Evolutionary conservation across 805 yeast genomes (phyloP).

Genomic region (Scheffersomyces stipitis): DNA sequence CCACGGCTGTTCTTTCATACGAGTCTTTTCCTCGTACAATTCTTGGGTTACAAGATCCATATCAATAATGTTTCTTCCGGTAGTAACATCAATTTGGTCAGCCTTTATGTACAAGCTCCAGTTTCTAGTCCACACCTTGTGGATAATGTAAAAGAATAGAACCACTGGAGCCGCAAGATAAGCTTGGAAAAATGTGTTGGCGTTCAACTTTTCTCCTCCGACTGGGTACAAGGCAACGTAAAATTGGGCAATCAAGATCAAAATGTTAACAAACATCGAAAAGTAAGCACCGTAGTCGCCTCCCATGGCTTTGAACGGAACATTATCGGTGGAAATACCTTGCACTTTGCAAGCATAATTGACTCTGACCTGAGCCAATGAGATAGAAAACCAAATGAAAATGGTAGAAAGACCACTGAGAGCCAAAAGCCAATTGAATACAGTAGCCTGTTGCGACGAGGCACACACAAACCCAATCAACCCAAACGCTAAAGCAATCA

Average conservation of each 20-base stretch:
- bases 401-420: slow-evolving; percentile 74
- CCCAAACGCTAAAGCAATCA: slow-evolving; percentile 51
- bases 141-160: slow-evolving; percentile 19
- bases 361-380: slow-evolving; percentile 64
- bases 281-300: slow-evolving; percentile 37
- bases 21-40: slow-evolving; percentile 32
- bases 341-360: slow-evolving; percentile 59
- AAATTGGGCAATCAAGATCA: slow-evolving; percentile 42
- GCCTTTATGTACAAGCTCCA: slow-evolving; percentile 14
- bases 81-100: slow-evolving; percentile 10
- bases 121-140: slow-evolving; percentile 23
- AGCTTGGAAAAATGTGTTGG: slow-evolving; percentile 18
- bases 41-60: slow-evolving; percentile 51
- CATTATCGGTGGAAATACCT: slow-evolving; percentile 31
- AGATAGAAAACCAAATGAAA: slow-evolving; percentile 77
- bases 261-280: slow-evolving; percentile 26
- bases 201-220: slow-evolving; percentile 21
- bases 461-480: slow-evolving; percentile 64
- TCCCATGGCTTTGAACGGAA: slow-evolving; percentile 35
- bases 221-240: slow-evolving; percentile 41
- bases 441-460: slow-evolving; percentile 51
- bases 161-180: slow-evolving; percentile 24
- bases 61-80: slow-evolving; percentile 34
- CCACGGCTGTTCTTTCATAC: slow-evolving; percentile 29
- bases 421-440: slow-evolving; percentile 76